Percentiles rank a stretch among this genome's conserved stretches.
These are phyloP conservation scores for Cladosporium halotolerans DNA, from an alignment of 2,329 filamentous ascomycete genomes.

Conservation along the genomic window DNA sequence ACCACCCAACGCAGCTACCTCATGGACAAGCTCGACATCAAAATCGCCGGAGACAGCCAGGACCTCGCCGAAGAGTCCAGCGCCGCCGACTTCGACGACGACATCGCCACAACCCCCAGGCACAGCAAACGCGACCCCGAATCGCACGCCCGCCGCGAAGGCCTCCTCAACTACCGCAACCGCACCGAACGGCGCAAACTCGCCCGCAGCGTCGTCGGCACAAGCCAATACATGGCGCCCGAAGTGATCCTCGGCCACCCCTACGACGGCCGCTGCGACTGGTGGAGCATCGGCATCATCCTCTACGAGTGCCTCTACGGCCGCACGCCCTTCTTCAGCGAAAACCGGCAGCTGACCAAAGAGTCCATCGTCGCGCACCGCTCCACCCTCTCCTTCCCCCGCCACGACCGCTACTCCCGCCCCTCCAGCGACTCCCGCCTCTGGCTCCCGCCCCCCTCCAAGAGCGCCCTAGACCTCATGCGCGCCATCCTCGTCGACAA, in stretches of 20 bases:
- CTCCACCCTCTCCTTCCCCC: constrained; percentile 64
- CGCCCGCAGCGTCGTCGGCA: constrained; percentile 83
- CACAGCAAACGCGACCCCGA: constrained; percentile 19
- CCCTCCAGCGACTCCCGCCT: constrained; percentile 33
- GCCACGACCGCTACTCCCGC: constrained; percentile 45
- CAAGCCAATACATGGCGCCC: constrained; percentile 97
- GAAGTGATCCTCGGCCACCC: constrained; percentile 76
- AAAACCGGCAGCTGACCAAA: constrained; percentile 78
- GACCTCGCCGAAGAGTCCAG: constrained; percentile 52
- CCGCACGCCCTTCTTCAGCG: constrained; percentile 79
- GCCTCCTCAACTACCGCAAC: constrained; percentile 38
- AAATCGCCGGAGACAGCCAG: constrained; percentile 65
- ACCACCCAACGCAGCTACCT: constrained; percentile 75
- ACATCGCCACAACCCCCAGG: constrained; percentile 10
- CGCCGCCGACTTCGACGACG: constrained; percentile 6
- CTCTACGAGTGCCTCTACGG: constrained; percentile 92
- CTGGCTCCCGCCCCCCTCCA: constrained; percentile 50
- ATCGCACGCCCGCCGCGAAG: constrained; percentile 25
- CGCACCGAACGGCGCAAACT: constrained; percentile 56
- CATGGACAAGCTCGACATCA: constrained; percentile 67
- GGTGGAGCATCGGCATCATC: constrained; percentile 94
- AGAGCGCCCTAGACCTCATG: constrained; percentile 72
- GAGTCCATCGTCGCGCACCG: constrained; percentile 73
- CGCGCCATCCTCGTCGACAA: constrained; percentile 65
- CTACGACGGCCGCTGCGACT: constrained; percentile 93